Conservation (phyloP, 2,329 filamentous ascomycete species). For the Neofusicoccum sp. region DNA sequence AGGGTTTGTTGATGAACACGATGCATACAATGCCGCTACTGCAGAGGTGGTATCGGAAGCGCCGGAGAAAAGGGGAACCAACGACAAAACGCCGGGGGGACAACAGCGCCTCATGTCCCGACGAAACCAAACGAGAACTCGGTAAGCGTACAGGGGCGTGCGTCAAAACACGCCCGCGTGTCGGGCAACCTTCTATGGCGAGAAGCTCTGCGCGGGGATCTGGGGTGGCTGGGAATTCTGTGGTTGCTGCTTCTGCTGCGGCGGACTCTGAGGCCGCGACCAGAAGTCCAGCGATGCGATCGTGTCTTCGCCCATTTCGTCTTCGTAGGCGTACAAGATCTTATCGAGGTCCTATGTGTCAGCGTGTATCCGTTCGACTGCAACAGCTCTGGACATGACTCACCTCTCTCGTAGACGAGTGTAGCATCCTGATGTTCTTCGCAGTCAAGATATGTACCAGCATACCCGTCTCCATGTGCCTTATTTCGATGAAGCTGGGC, state of each 20-base stretch:
- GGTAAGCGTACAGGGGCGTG: constrained; percentile 3
- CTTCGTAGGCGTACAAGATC: constrained; percentile 98
- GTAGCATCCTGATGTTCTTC: constrained; percentile 96
- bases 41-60: constrained; percentile 20
- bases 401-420: constrained; percentile 96
- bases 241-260: constrained; percentile 7
- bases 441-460: constrained; percentile 93
- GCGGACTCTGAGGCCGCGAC: constrained; percentile 49
- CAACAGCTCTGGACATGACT: constrained; percentile 33
- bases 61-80: constrained; percentile 17
- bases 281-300: constrained; percentile 97
- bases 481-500: constrained; percentile 94
- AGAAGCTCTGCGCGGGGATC: constrained; percentile 21
- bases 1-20: constrained; percentile 5
- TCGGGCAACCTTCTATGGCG: constrained; percentile 12
- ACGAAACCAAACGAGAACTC: constrained; percentile 17
- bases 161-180: constrained; percentile 1
- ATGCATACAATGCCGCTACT: constrained; percentile 18
- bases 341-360: constrained; percentile 42
- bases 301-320: constrained; percentile 89
- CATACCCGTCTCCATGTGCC: constrained; percentile 90
- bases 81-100: constrained; percentile 6
- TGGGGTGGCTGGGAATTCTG: constrained; percentile 10
- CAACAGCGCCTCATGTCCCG: constrained; percentile 12
- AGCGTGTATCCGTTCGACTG: neutral